Evolutionary conservation across 345 rosid species (phyloP), one percentile per base, ranked within the genome.

Genomic region (Murraya paniculata): DNA sequence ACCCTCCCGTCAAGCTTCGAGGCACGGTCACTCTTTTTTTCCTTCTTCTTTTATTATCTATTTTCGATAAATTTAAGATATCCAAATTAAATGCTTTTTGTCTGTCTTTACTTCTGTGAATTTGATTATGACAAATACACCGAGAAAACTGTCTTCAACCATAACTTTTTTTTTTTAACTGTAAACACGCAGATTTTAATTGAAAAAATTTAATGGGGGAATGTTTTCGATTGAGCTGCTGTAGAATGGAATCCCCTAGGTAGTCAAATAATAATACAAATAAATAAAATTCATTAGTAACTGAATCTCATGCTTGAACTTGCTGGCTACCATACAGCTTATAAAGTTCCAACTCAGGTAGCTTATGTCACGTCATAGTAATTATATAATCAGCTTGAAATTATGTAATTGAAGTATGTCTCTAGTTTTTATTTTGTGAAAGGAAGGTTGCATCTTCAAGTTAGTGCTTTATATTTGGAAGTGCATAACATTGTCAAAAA

Each of bases 1-100:
- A 93, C 73, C 99, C 98, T 85, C 98, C 90, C 0, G 89, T 83
- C 79, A 97, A 94, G 83, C 85, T 97, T 66, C 83, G 87, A 91
- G 99, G 98, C 78, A 80, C 39, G 81, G 65, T 77, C 39, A 64
- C 48, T n/a, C 27, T 0, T 24, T 16, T 71, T 38, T 25, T 73
- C 8, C n/a, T 35, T 58, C 0, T 2, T 5, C 33, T 21, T n/a
- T 56, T 33, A 3, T 55, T 2, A 53, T 53, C 16, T 16, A 50
- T 50, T 13, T 14, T 16, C 18, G 53, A 45, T 45, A 11, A 10
- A 14, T 45, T 48, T 48, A 48, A 18, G 21, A 53, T 16, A 50
- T 13, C 56, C 21, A 5, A 53, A 53, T 53, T 5, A 19, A 53
- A 4, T 19, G 22, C 22, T 19, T 53, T 53, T 53, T 16, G 57